Evolutionary conservation across 1,284 basidiomycete genomes (phyloP), one percentile per base, ranked within the genome.

Genomic region (Sporisorium sorghi): DNA sequence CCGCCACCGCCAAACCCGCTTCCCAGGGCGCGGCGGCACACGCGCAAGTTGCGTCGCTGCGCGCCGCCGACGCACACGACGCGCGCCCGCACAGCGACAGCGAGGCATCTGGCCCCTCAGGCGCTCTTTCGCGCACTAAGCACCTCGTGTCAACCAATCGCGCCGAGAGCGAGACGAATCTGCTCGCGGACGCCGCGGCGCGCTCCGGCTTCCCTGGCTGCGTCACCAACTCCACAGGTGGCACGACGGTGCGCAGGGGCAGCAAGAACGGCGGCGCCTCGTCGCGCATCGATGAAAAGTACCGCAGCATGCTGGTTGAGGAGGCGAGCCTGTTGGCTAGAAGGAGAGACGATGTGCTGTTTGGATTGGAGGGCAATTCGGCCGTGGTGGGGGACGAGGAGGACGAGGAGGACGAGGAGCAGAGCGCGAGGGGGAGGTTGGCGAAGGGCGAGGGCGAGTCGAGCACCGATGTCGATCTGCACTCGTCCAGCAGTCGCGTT

Each of bases 331-430:
- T 86, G 44, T 57, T 86, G 47, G 67, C 76, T 24, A 62, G 85
- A 26, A 63, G 85, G 24, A 66, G 84, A 30, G 83, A 84, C 28
- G 85, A 85, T 24, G 80, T 75, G 21, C 9, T 75, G 44, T 75
- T 40, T 48, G 68, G 67, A 1, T 28, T 75, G 37, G 67, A 70
- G 33, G 54, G 58, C 17, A 68, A 63, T 46, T 28, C 56, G 6
- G 44, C 56, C 1, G 42, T 66, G 0, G 48, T 62, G 14, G 37
- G 49, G 6, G 42, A 42, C 21, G 71, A 65, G 39, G 56, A 69
- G 5, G 72, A 74, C 7, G 50, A 65, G 17, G 47, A 46, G 2
- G 60, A 44, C 5, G 60, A 32, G 21, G 30, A 7, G 26, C 26
- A 17, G 9, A 19, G 19, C 12, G 39, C 15, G n/a, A 53, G 44